Evolutionary conservation across 2,329 filamentous ascomycete genomes (phyloP), one percentile per base, ranked within the genome.

Genomic region (Ceratocystis lukuohia): DNA sequence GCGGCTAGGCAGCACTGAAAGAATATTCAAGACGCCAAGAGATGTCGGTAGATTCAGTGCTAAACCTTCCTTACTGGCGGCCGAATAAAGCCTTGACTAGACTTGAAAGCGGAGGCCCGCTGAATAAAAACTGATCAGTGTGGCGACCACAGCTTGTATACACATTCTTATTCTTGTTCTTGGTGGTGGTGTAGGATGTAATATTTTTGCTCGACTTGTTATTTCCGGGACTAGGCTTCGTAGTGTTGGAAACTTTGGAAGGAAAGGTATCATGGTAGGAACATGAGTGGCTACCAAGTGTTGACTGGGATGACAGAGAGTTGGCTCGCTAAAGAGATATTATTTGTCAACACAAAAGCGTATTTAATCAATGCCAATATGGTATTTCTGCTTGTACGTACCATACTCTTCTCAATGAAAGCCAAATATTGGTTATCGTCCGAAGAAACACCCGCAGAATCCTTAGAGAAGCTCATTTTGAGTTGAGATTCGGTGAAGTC

Each of bases 101-200:
- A 57, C 78, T 77, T 6, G 75, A 72, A 25, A 80, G 71, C 1
- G 77, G 80, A 53, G 77, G 77, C 0, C 80, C 80, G 44, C 79
- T 74, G 68, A 83, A 80, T 15, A 83, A 74, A 67, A 77, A 81
- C 70, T 83, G 79, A 69, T 82, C 77, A 48, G 79, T 79, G 72
- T 83, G 81, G 15, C 81, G 76, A 15, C 81, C 81, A 68, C 81
- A 83, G 67, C 80, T 80, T 45, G 80, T 82, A 72, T 82, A 77
- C 53, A 79, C 76, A 68, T 83, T 83, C 69, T 78, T 68, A 56
- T 64, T 76, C 7, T 75, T 76, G 22, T 75, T 12, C 10, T 41
- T 41, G 37, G 37, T 37, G 33, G 33, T 50, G 5, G 76, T n/a
- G 3, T 48, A 7, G 5, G 41, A 28, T 75, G 71, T 6, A 17